phyloP scores from a whole-genome alignment of 495 filamentous ascomycete species.

The Barbatosphaeria neglecta region DNA sequence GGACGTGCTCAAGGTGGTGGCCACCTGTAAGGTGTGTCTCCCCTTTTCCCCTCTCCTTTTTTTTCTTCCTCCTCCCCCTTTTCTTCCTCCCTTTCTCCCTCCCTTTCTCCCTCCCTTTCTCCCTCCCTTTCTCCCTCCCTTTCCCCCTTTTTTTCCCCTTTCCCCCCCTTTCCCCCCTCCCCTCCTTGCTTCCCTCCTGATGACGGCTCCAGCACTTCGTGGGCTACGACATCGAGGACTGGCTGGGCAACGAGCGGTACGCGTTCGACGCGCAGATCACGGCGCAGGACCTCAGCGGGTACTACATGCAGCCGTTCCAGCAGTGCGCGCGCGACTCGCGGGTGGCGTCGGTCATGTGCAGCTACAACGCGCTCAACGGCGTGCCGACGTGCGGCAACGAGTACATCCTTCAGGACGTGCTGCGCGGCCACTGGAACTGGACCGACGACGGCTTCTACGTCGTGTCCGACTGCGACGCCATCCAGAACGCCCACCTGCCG shows the following conservation, averaged over 20 bases:
- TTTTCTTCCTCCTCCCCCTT: too few species aligned
- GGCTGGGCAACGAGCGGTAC: slow-evolving; percentile 18
- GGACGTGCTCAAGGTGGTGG: slow-evolving; percentile 33
- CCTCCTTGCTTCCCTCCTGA: too few species aligned
- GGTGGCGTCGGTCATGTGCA: slow-evolving; percentile 37
- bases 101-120: too few species aligned
- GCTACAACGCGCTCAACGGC: slow-evolving; percentile 36
- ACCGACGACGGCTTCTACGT: slow-evolving; percentile 29
- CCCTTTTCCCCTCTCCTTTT: too few species aligned
- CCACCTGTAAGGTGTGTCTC: slow-evolving; percentile 54
- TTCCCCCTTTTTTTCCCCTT: too few species aligned
- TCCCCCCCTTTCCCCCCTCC: too few species aligned
- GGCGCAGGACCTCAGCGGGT: slow-evolving; percentile 33
- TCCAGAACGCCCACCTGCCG: slow-evolving; percentile 21
- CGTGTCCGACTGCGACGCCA: slow-evolving; percentile 32
- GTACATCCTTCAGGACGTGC: slow-evolving; percentile 27
- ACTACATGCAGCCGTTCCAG: slow-evolving; percentile 37
- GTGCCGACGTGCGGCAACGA: slow-evolving; percentile 30
- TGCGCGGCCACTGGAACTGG: slow-evolving; percentile 37
- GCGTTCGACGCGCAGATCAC: slow-evolving; percentile 27
- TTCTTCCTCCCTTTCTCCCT: too few species aligned
- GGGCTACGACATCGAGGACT: slow-evolving; percentile 52
- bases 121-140: too few species aligned
- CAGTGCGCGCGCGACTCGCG: slow-evolving; percentile 31
- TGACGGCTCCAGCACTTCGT: too few species aligned